Evolutionary conservation across 202 grass and related monocot genomes (phyloP).

Genomic region (Brachypodium distachyon): DNA sequence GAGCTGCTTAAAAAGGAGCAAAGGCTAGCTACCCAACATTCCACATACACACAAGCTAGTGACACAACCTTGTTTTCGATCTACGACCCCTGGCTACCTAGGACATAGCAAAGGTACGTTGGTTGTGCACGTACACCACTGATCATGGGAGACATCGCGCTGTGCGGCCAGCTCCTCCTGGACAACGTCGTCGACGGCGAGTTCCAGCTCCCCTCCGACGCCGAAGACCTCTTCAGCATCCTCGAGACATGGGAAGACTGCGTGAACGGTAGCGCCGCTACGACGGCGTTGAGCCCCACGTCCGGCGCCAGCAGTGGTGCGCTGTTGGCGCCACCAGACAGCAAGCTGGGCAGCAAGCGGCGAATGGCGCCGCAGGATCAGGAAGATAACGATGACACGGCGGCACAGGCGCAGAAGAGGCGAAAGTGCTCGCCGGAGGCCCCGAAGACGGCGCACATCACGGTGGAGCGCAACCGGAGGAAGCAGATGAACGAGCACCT

Average conservation of each 20-base stretch:
- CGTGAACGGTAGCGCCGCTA: background rate
- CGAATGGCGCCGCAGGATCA: background rate
- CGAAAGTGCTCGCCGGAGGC: constrained; percentile 11
- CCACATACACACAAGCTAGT: background rate
- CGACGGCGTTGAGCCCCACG: background rate
- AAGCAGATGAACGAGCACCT: constrained; percentile 81
- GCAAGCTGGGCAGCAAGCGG: background rate
- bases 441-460: constrained; percentile 37
- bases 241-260: constrained; percentile 50
- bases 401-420: constrained; percentile 12
- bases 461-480: constrained; percentile 66
- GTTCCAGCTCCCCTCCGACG: constrained; percentile 23
- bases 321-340: too few relatives aligned
- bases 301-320: background rate
- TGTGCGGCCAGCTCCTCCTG: constrained; percentile 34
- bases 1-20: constrained; percentile 12
- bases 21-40: constrained; percentile 15
- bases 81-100: too few relatives aligned
- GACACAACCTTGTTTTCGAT: too few relatives aligned
- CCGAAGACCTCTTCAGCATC: constrained; percentile 45
- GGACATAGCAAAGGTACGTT: background rate
- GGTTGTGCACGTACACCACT: background rate
- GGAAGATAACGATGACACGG: too few relatives aligned
- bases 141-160: constrained; percentile 35
- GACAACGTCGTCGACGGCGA: constrained; percentile 21